Conservation (phyloP, 169 alveolate genomes). For the Cryptosporidium parvum region DNA sequence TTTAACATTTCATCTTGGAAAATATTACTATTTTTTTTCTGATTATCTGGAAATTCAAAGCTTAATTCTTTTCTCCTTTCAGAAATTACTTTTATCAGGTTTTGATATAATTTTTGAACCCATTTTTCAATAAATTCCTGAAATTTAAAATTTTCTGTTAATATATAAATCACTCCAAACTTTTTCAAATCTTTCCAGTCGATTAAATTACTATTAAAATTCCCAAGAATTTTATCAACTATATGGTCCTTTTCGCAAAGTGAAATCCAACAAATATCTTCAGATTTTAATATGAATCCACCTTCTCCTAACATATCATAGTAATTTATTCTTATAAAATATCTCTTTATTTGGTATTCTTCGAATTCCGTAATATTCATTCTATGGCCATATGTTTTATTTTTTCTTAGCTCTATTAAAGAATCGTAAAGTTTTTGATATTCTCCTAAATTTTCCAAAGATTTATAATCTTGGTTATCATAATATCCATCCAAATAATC, state of each 20-base stretch:
- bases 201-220: neutral
- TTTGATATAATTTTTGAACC: conserved; percentile 58
- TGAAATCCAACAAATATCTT: conserved; percentile 71
- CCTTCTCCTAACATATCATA: neutral
- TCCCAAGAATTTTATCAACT: conserved; percentile 22
- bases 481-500: neutral
- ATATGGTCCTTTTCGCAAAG: conserved; percentile 35
- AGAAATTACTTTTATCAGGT: neutral
- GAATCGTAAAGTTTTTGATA: conserved; percentile 12
- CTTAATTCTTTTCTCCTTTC: conserved; percentile 43
- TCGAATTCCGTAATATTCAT: conserved; percentile 37
- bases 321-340: conserved; percentile 20
- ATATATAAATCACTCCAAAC: conserved; percentile 28
- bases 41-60: conserved; percentile 1
- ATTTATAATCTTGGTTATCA: too few species aligned
- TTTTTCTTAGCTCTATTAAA: neutral
- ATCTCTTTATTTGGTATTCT: conserved; percentile 50
- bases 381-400: conserved; percentile 14
- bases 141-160: conserved; percentile 13
- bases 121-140: conserved; percentile 47
- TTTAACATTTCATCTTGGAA: conserved; percentile 10
- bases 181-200: conserved; percentile 39
- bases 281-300: conserved; percentile 16
- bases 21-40: neutral
- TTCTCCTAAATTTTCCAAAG: conserved; percentile 4